Evolutionary conservation across 2,329 filamentous ascomycete genomes (phyloP), one percentile per base, ranked within the genome.

Genomic region (Atkinsonella hypoxylon): DNA sequence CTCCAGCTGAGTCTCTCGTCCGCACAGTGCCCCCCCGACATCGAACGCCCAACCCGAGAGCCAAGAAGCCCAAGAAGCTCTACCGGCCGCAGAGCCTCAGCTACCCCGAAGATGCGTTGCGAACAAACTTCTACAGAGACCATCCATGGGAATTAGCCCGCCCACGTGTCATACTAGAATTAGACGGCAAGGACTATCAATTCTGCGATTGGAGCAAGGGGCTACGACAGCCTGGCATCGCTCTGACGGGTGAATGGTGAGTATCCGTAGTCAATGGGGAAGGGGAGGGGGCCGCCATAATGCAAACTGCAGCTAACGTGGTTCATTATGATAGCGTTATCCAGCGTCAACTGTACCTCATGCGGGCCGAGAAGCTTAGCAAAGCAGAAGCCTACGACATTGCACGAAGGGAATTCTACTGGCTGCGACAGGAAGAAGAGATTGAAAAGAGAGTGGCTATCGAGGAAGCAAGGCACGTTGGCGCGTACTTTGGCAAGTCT

Each of bases 61-160:
- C 59, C 31, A 68, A 70, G 48, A 73, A 75, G 64, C 76, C 85
- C 31, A 89, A 81, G 67, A 81, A 82, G 58, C 71, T 95, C 59
- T 97, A 90, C 73, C 81, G 83, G 59, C 93, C 93, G 1, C 79
- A 89, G 56, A 70, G 74, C 52, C 83, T 98, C 56, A 72, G 71
- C 49, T 96, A 93, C 65, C 80, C 85, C 53, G 93, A 98, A 67
- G 93, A 98, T 68, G 69, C 72, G 53, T 74, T 98, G 61, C 83
- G 93, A 56, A 75, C 70, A 58, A 80, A 83, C 30, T 98, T 97
- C 71, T 98, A 87, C 73, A 81, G 77, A 62, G 91, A 98, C 67
- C 93, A 98, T 65, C 93, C 93, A 5, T 98, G 93, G 93, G 93
- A 98, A 70, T 72, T 98, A 62, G 93, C 93, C 17, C 78, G 91